phyloP scores from a whole-genome alignment of 1,284 basidiomycete genomes.

The Irpex sp. region DNA sequence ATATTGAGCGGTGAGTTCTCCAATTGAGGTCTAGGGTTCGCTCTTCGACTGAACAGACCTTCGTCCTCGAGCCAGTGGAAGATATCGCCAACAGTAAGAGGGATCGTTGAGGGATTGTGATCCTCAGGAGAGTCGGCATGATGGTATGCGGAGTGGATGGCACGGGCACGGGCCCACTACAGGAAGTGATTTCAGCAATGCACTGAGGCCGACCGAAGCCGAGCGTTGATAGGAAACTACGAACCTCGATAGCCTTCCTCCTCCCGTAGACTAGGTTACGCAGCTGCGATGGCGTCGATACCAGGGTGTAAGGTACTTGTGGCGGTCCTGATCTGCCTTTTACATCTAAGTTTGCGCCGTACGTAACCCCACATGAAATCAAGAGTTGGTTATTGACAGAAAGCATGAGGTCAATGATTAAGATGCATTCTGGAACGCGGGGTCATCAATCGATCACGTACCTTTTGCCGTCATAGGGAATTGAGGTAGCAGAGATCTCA shows the following conservation, averaged over 20 bases:
- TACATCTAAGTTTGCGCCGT: slow-evolving; percentile 28
- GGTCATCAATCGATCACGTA: slow-evolving; percentile 20
- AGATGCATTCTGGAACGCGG: neutral
- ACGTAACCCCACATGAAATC: neutral
- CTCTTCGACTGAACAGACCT: slow-evolving; percentile 40
- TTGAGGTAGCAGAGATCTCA: slow-evolving; percentile 42
- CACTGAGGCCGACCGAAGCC: neutral
- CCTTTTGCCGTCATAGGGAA: slow-evolving; percentile 63
- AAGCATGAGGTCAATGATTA: neutral
- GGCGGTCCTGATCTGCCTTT: slow-evolving; percentile 30
- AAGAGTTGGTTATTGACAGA: neutral
- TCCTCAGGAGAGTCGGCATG: slow-evolving; percentile 22
- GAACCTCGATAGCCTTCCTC: slow-evolving; percentile 68
- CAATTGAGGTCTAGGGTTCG: neutral
- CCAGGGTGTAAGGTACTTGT: slow-evolving; percentile 52
- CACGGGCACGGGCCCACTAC: slow-evolving; percentile 57
- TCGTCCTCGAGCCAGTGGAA: slow-evolving; percentile 56
- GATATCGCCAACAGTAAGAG: slow-evolving; percentile 50
- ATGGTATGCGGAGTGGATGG: slow-evolving; percentile 46
- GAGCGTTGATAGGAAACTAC: slow-evolving; percentile 10
- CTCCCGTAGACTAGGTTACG: slow-evolving; percentile 49
- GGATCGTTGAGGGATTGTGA: slow-evolving; percentile 19
- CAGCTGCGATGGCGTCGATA: slow-evolving; percentile 41
- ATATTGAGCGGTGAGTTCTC: neutral
- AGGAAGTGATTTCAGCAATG: neutral